Evolutionary conservation across 2,329 filamentous ascomycete species (phyloP).

Genomic region (Fusarium pseudograminearum): DNA sequence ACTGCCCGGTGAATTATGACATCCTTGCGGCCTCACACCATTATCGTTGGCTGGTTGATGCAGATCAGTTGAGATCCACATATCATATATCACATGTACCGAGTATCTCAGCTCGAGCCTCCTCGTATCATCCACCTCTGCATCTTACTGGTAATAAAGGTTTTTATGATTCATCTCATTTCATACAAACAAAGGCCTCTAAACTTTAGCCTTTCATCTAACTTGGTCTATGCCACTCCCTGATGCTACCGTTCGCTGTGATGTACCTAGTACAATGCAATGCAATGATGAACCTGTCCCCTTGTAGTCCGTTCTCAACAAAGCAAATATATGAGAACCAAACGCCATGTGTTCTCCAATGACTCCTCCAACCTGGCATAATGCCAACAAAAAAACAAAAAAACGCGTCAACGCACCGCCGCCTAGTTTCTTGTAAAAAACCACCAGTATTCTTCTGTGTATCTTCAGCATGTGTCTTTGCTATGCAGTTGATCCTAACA

Average conservation of each 20-base stretch:
- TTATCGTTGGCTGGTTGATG: constrained; percentile 16
- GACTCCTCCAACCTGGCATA: constrained; percentile 33
- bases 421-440: constrained; percentile 15
- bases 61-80: constrained; percentile 19
- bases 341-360: constrained; percentile 44
- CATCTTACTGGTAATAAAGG: constrained; percentile 1
- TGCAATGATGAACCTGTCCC: constrained; percentile 21
- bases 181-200: constrained; percentile 29
- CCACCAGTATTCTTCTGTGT: constrained; percentile 16
- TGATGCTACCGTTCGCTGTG: constrained; percentile 33
- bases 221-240: constrained; percentile 25
- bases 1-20: neutral
- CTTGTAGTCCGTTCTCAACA: constrained; percentile 17
- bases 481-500: constrained; percentile 16
- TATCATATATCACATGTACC: constrained; percentile 33
- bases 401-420: constrained; percentile 15
- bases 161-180: constrained; percentile 15
- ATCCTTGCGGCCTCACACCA: neutral
- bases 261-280: neutral
- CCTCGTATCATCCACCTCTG: neutral
- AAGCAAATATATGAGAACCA: constrained; percentile 24
- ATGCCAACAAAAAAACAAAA: constrained; percentile 33
- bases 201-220: constrained; percentile 33
- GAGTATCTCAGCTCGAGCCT: constrained; percentile 20
- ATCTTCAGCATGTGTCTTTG: constrained; percentile 12